Evolutionary conservation across 2,329 filamentous ascomycete genomes (phyloP).

Genomic region (Colletotrichum salicis): DNA sequence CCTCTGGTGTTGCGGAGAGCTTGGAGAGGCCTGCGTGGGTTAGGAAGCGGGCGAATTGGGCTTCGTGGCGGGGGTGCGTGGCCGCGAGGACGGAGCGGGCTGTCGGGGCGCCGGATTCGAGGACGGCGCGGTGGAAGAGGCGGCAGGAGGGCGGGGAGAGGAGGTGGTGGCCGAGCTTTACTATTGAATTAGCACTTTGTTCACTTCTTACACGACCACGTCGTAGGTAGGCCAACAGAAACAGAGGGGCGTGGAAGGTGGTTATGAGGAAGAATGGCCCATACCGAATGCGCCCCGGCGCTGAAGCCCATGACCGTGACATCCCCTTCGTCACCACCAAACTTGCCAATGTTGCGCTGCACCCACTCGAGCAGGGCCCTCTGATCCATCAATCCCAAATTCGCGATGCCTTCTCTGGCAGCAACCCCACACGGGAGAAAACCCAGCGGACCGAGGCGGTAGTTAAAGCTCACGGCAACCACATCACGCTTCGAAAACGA

Average conservation of each 20-base stretch:
- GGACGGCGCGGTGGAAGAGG: slow-evolving; percentile 63
- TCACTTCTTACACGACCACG: too few relatives aligned
- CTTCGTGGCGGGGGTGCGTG: slow-evolving; percentile 66
- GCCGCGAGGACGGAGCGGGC: slow-evolving; percentile 64
- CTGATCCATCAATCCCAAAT: slow-evolving; percentile 74
- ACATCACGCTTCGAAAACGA: slow-evolving; percentile 63
- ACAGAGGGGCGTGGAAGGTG: slow-evolving; percentile 31
- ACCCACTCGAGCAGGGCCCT: slow-evolving; percentile 69
- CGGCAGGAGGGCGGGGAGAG: slow-evolving; percentile 57
- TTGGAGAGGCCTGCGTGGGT: slow-evolving; percentile 59
- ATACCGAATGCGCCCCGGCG: slow-evolving; percentile 70
- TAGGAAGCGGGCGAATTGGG: slow-evolving; percentile 67
- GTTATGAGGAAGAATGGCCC: slow-evolving; percentile 13
- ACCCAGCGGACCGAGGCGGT: slow-evolving; percentile 74
- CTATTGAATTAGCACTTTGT: not conserved
- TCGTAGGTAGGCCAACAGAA: not conserved
- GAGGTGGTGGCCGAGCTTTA: slow-evolving; percentile 74
- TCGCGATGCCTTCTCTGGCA: slow-evolving; percentile 65
- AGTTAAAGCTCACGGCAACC: slow-evolving; percentile 69
- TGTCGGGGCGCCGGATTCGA: slow-evolving; percentile 67
- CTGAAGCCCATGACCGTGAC: slow-evolving; percentile 71
- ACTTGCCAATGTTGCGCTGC: slow-evolving; percentile 65
- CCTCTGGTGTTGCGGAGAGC: slow-evolving; percentile 51
- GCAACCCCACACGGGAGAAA: slow-evolving; percentile 71
- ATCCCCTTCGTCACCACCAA: slow-evolving; percentile 68